Conservation (phyloP, 108 stramenopile genomes). For the Nitzschia sp. region DNA sequence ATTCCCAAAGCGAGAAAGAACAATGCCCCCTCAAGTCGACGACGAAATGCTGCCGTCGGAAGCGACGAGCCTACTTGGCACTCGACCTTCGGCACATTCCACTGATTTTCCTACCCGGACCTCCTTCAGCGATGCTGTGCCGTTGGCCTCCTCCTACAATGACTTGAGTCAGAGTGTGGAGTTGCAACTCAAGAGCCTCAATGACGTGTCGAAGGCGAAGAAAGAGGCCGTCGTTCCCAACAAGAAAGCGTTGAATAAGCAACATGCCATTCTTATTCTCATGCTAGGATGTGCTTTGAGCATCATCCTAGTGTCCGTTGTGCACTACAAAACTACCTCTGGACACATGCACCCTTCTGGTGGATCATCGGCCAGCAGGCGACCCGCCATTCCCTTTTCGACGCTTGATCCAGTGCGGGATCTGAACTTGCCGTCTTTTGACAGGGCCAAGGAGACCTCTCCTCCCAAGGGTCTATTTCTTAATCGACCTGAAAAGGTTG, state of each 20-base stretch:
- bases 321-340: neutral
- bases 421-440: conserved; percentile 24
- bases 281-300: neutral
- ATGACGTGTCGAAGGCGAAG: neutral
- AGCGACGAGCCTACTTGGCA: neutral
- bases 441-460: conserved; percentile 21
- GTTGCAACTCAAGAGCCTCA: conserved; percentile 6
- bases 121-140: neutral
- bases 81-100: neutral
- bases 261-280: conserved; percentile 4
- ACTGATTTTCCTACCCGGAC: neutral
- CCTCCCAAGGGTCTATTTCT: conserved; percentile 22
- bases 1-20: too few relatives aligned
- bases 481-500: neutral
- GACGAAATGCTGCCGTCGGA: neutral
- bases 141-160: conserved; percentile 18
- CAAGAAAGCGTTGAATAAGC: neutral
- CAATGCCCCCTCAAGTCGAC: too few relatives aligned
- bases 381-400: conserved; percentile 22
- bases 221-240: neutral
- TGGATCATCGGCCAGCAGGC: too few relatives aligned
- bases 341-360: neutral
- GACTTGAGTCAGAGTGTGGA: conserved; percentile 10
- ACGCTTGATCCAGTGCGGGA: conserved; percentile 40
- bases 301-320: conserved; percentile 3